Base-by-base conservation (phyloP, 352 stramenopile genomes). In the Aphanomyces invadans region DNA sequence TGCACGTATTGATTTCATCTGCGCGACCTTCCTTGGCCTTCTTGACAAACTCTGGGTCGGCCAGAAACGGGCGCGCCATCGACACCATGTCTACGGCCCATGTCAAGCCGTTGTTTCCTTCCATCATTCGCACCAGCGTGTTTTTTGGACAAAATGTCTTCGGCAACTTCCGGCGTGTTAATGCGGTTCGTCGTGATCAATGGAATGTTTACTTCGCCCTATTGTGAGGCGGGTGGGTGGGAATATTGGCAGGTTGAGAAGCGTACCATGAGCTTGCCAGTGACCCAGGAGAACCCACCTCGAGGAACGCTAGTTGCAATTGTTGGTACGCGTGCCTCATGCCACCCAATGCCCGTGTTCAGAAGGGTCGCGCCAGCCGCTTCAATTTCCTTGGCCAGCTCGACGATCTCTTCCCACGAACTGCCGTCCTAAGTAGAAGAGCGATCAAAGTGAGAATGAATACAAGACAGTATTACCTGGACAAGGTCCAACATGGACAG, bases 261-360 rank as follows among this genome's bases (percentile, higher is more conserved):
- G 26, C 19, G 2, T 51, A 54, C 46, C 73, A 86, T 91, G 51
- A 97, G 83, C 33, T 98, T 95, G 59, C 93, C 77, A 2, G 95
- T 99, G 5, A 98, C 90, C 77, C 86, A 98, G 26, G 91, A 87
- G 78, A 98, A 99, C 0, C 83, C 95, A 9, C 81, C 96, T 10
- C 96, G 84, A 11, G 96, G 96, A 0, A 99, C 96, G 68, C 83
- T 96, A 0, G 96, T 98, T 0, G 90, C 89, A 76, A 99, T 99
- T 7, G 96, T 99, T 21, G 96, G 96, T 48, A 99, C 92, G 23
- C 95, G 83, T 32, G 96, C 94, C 73, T 99, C 95, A 71, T 99
- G 96, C 96, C 96, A 99, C 32, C 96, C 96, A 71, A 99, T 99
- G 25, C 96, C 96, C 38, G 95, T 99, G 83, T 99, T 99, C 49